These are phyloP conservation scores for Neurospora sp. DNA, from an alignment of 495 filamentous ascomycete species.

Conservation along the genomic window DNA sequence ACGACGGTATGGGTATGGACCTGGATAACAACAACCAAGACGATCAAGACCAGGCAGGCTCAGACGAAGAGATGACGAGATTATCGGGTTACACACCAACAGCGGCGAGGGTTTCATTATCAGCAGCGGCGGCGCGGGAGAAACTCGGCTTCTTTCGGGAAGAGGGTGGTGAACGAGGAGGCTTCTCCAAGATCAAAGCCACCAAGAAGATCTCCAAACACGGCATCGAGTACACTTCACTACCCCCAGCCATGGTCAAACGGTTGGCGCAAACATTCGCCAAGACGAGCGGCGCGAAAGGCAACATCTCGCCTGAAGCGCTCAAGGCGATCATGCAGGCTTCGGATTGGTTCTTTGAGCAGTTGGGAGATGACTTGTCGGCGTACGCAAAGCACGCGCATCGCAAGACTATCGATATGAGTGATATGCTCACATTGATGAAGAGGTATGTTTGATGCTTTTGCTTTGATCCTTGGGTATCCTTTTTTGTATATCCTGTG, in stretches of 20 bases:
- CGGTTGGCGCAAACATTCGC: conserved; percentile 64
- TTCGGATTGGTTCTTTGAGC: conserved; percentile 83
- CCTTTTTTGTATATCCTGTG: conserved; percentile 7
- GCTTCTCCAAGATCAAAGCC: conserved; percentile 33
- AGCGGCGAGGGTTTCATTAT: not conserved
- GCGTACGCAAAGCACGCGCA: conserved; percentile 74
- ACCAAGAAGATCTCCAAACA: conserved; percentile 56
- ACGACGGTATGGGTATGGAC: conserved; percentile 12
- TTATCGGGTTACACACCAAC: not conserved
- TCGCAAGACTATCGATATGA: conserved; percentile 77
- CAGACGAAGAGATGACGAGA: conserved; percentile 5
- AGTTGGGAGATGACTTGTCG: conserved; percentile 66
- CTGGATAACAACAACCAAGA: conserved; percentile 9
- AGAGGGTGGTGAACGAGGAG: not conserved
- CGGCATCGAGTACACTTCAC: conserved; percentile 63
- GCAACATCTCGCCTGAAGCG: conserved; percentile 60
- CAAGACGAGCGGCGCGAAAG: conserved; percentile 49
- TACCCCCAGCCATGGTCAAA: conserved; percentile 62
- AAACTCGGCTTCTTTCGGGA: not conserved
- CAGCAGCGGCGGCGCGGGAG: not conserved
- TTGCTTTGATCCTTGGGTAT: conserved; percentile 17
- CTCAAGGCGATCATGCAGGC: conserved; percentile 66
- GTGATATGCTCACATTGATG: conserved; percentile 71
- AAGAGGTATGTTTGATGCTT: conserved; percentile 51
- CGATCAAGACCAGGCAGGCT: conserved; percentile 6